Evolutionary conservation across 2,329 filamentous ascomycete species (phyloP).

Genomic region (Fusarium siculi): DNA sequence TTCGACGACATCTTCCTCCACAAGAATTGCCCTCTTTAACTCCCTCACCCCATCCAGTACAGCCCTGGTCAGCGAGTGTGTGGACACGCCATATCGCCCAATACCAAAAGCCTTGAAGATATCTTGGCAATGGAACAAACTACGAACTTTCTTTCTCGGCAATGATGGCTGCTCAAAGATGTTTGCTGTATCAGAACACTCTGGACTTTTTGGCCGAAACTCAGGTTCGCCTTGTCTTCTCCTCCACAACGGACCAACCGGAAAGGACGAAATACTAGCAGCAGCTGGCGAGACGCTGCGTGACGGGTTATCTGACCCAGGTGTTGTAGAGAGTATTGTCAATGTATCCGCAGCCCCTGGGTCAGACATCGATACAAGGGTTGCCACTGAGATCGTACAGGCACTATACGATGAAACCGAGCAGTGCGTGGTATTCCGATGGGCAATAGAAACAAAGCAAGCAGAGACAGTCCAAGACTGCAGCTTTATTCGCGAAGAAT

Average conservation of each 20-base stretch:
- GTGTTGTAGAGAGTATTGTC: constrained; percentile 28
- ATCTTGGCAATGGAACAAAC: constrained; percentile 36
- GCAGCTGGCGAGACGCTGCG: constrained; percentile 27
- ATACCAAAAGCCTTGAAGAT: constrained; percentile 28
- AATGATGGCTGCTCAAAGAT: constrained; percentile 28
- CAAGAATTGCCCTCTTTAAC: constrained; percentile 30
- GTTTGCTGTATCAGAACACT: constrained; percentile 35
- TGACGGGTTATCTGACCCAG: constrained; percentile 18
- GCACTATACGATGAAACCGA: constrained; percentile 25
- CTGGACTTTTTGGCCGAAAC: constrained; percentile 21
- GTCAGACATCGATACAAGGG: constrained; percentile 18
- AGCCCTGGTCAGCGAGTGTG: constrained; percentile 32
- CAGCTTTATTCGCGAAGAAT: constrained; percentile 24
- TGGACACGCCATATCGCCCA: constrained; percentile 22
- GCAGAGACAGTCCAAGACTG: constrained; percentile 14
- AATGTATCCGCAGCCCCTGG: constrained; percentile 27
- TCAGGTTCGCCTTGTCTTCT: constrained; percentile 27
- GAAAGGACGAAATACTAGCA: constrained; percentile 29
- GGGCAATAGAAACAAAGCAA: constrained; percentile 29
- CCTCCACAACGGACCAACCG: constrained; percentile 29
- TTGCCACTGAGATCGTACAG: constrained; percentile 29
- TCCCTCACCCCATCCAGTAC: constrained; percentile 32
- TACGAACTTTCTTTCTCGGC: constrained; percentile 32
- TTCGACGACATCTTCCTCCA: constrained; percentile 26
- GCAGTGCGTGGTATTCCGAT: constrained; percentile 26